Evolutionary conservation across 2,329 filamentous ascomycete species (phyloP), one percentile per base, ranked within the genome.

Genomic region (Blumeriella jaapii): DNA sequence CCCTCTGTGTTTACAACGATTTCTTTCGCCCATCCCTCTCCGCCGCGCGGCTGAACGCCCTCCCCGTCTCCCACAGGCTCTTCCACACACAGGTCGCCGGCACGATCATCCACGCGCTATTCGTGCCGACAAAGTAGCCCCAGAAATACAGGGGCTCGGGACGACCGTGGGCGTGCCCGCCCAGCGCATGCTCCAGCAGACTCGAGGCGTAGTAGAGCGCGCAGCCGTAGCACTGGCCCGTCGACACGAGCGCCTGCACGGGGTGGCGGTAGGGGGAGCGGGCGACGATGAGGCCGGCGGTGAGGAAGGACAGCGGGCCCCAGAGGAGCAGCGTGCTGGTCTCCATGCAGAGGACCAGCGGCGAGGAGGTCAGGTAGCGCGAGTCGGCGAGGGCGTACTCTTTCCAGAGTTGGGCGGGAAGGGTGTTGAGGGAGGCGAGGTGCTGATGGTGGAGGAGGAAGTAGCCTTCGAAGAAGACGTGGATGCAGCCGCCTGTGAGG

Each of bases 61-160:
- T 16, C 24, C 11, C 2, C 7, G n/a, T 12, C 12, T n/a, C 14
- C 14, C 16, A 10, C 29, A 29, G 15, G 64, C 69, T 59, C 4
- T 3, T 3, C 10, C 22, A 3, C 48, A 75, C 71, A 50, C 2
- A 60, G 47, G n/a, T n/a, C n/a, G n/a, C n/a, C 5, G 74, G 74
- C 15, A 77, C 62, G 1, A 74, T 46, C 1, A 62, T 66, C 74
- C 74, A 79, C 0, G 73, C 70, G 11, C 64, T 51, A 48, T 79
- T 79, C 53, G 76, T 68, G 2, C 67, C 68, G 4, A 71, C 59
- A 41, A 74, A 78, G 47, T 78, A 79, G 12, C 71, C 59, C 73
- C 73, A 78, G 47, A 69, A 75, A 47, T 79, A 79, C 18, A 70
- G 51, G 14, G 61, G 57, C 55, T 78, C 74, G 1, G 74, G 74